These are phyloP conservation scores for Exserohilum turcica DNA, from an alignment of 2,329 filamentous ascomycete species.

Conservation along the genomic window DNA sequence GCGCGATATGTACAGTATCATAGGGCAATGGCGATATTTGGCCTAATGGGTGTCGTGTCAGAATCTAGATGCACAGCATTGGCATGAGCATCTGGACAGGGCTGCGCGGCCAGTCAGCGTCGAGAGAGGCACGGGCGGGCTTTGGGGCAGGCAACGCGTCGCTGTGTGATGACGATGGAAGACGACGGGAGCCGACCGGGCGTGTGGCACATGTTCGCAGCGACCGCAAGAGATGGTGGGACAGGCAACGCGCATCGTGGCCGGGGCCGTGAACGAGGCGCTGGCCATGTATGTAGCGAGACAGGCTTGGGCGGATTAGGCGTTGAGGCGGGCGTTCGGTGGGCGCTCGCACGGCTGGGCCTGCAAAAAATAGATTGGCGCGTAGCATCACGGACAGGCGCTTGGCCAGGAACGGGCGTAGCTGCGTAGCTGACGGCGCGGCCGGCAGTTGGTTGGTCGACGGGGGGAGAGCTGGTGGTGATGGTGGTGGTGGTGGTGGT, in stretches of 20 bases:
- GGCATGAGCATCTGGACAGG: conserved; percentile 15
- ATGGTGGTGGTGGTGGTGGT: background rate
- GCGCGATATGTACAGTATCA: too few species aligned
- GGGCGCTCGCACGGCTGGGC: conserved; percentile 8
- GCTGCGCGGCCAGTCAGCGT: conserved; percentile 9
- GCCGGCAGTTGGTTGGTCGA: background rate
- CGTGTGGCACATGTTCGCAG: too few species aligned
- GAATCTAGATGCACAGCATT: conserved; percentile 5
- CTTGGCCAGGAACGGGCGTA: conserved; percentile 16
- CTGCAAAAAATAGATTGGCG: conserved; percentile 28
- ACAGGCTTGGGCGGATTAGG: background rate
- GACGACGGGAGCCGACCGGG: too few species aligned
- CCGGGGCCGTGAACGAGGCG: too few species aligned
- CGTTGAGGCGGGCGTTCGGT: conserved; percentile 8
- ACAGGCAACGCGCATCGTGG: too few species aligned
- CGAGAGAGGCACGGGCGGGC: too few species aligned
- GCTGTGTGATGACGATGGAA: too few species aligned
- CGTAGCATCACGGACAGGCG: conserved; percentile 12
- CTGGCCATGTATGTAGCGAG: too few species aligned
- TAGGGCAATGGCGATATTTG: too few species aligned
- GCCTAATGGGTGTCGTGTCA: background rate
- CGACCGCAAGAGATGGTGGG: too few species aligned
- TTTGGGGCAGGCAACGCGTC: too few species aligned
- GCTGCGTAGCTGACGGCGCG: background rate
- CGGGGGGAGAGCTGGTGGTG: too few species aligned